Conservation (phyloP, 106 monocot genomes). For the Narthecium ossifragum region DNA sequence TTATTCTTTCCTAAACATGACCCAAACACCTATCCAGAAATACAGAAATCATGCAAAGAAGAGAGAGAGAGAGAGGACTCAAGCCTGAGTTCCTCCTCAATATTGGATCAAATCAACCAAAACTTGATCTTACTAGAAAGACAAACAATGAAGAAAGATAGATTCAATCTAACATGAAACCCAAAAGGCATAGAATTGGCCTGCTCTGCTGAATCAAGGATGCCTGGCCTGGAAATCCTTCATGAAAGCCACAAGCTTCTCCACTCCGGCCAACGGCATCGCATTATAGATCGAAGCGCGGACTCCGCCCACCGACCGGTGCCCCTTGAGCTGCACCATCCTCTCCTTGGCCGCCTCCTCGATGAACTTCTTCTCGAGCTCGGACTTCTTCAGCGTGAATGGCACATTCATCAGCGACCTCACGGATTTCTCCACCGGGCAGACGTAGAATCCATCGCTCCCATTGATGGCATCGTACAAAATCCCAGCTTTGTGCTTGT, state of each 20-base stretch:
- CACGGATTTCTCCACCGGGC: conserved; percentile 85
- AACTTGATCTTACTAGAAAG: background rate
- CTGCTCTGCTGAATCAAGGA: conserved; percentile 16
- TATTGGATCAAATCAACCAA: background rate
- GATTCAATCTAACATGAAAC: background rate
- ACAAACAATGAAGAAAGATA: background rate
- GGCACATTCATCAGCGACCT: conserved; percentile 94
- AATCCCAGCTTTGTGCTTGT: conserved; percentile 63
- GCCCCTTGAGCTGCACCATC: conserved; percentile 99
- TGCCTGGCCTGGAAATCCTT: conserved; percentile 95
- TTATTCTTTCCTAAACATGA: background rate
- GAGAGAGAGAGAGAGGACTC: background rate
- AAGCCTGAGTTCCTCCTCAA: background rate
- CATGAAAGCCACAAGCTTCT: conserved; percentile 98
- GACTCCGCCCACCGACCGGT: conserved; percentile 87
- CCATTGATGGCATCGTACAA: conserved; percentile 83
- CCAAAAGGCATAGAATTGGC: background rate
- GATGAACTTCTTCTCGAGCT: conserved; percentile 96
- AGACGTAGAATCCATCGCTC: conserved; percentile 74
- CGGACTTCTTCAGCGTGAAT: conserved; percentile 57
- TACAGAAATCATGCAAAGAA: background rate
- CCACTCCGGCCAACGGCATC: conserved; percentile 78
- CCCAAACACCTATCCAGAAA: background rate
- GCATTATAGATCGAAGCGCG: conserved; percentile 96
- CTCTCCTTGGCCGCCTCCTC: conserved; percentile 80